Evolutionary conservation across 2,329 filamentous ascomycete species (phyloP), one percentile per base, ranked within the genome.

Genomic region (Emmonsia crescens): DNA sequence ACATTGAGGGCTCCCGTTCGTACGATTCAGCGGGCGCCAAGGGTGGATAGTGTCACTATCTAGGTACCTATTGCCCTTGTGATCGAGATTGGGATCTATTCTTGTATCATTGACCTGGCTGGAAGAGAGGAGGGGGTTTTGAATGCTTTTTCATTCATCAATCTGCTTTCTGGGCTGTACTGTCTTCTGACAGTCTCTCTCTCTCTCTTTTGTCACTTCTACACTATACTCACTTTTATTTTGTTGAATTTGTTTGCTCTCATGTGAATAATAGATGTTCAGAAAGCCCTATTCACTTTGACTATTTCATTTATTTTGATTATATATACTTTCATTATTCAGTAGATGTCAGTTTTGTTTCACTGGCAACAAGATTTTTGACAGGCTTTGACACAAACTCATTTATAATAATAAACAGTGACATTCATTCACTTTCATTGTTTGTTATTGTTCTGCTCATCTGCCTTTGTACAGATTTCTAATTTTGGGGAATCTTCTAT

Each of bases 371-470:
- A 57, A 21, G 21, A 16, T n/a, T 40, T 38, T 56, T 56, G 33
- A 40, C 9, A 5, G 12, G 33, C 14, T 16, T 8, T 19, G 14
- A 54, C 31, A 54, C 16, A 12, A 29, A 24, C n/a, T 4, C 16
- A 52, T 52, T 31, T 33, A 31, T 33, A 16, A 33, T 33, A 16
- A 33, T 48, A 48, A 33, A 52, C 31, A 33, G 9, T 24, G 24
- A 57, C 55, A 57, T 31, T 57, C 55, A 57, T 31, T 57, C 38
- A n/a, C 36, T 57, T 42, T 31, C 24, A 27, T 42, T 57, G 40
- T 44, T 57, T 44, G 24, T 31, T 44, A 44, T 57, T 46, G 24
- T 29, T 46, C 27, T 29, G 14, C 21, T 6, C 38, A 10, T 44
- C 8, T 31, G 24, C 14, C 27, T 19, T 42, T 42, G 33, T 40